Base-by-base conservation (phyloP, 2,329 filamentous ascomycete species). In the Epichloe amarillans region DNA sequence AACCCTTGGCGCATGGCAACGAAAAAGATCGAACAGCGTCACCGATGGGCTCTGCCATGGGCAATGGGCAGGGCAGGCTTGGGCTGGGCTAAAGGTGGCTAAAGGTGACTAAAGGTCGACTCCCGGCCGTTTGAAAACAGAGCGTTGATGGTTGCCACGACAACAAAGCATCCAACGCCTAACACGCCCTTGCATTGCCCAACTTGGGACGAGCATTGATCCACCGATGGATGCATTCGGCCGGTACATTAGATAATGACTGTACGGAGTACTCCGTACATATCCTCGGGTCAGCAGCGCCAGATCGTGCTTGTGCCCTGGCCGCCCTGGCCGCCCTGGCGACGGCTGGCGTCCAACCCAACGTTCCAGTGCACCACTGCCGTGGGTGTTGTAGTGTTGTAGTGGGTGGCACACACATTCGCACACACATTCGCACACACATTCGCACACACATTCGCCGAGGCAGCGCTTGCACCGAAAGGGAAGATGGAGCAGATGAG, bases 81-180 rank as follows among this genome's bases (percentile, higher is more conserved):
- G 47, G 39, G 26, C 26, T 19, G 37, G 46, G 23, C 12, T 30
- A 3, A 30, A 30, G 26, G 11, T 23, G 26, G n/a, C 43, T 46
- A 49, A 55, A 30, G 26, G 11, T 23, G 26, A 11, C 43, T 46
- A 49, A 55, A 44, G 15, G 21, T 42, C 12, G 30, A 35, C 46
- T 23, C 50, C 50, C 17, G 14, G 37, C 14, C 38, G 14, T 47
- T 43, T 14, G 35, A 51, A 39, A 58, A 58, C 57, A 57, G 53
- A 56, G 55, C 54, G 50, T 50, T 47, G 48, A 39, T 15, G 30
- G 57, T 59, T 57, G 54, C 53, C 53, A 55, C 48, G 51, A 43
- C 51, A 52, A 57, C 52, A 3, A 21, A 10, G 30, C 40, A 26
- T 10, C 40, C 33, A 7, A 7, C 23, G 23, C 23, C 23, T 26